Percentiles rank a stretch among this genome's conserved stretches.
These are phyloP conservation scores for Trichoderma citrinoviride DNA, from an alignment of 2,329 filamentous ascomycete species.

Conservation along the genomic window DNA sequence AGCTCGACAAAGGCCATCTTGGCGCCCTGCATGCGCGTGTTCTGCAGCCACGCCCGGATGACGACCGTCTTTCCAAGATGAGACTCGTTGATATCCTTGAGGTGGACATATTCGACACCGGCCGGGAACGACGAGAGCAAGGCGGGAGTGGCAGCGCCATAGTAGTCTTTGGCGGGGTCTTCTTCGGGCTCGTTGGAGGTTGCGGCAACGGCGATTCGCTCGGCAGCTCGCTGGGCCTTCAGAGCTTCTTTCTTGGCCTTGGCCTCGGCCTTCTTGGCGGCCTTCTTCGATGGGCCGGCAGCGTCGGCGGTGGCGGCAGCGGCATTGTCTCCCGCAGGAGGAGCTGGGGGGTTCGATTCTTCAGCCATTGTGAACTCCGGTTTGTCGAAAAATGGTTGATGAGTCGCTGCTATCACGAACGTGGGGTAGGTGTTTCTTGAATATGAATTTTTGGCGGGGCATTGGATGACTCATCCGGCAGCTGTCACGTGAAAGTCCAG, in stretches of 20 bases:
- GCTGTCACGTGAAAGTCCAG: neutral
- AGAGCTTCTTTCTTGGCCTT: slow-evolving; percentile 87
- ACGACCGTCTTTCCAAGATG: slow-evolving; percentile 69
- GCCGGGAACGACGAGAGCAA: slow-evolving; percentile 42
- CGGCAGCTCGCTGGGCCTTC: slow-evolving; percentile 71
- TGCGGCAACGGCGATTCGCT: slow-evolving; percentile 69
- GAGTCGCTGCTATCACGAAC: neutral
- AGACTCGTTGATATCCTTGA: slow-evolving; percentile 63
- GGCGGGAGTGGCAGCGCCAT: slow-evolving; percentile 66
- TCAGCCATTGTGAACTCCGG: slow-evolving; percentile 15
- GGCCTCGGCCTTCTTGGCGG: slow-evolving; percentile 76
- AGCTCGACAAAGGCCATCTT: slow-evolving; percentile 87
- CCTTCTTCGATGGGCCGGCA: slow-evolving; percentile 53
- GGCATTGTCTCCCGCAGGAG: slow-evolving; percentile 2
- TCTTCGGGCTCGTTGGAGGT: slow-evolving; percentile 65
- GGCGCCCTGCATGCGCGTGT: slow-evolving; percentile 55
- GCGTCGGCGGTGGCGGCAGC: neutral
- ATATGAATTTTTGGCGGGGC: slow-evolving; percentile 12
- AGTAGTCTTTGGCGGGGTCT: slow-evolving; percentile 71
- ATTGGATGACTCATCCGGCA: slow-evolving; percentile 12
- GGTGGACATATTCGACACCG: slow-evolving; percentile 55
- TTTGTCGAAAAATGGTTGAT: neutral
- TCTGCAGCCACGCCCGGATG: slow-evolving; percentile 80
- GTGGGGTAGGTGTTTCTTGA: slow-evolving; percentile 14
- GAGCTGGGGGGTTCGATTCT: slow-evolving; percentile 10